Percentiles rank a stretch among this genome's conserved stretches.
These are phyloP conservation scores for Botrytis deweyae DNA, from an alignment of 2,329 filamentous ascomycete species.

Conservation along the genomic window DNA sequence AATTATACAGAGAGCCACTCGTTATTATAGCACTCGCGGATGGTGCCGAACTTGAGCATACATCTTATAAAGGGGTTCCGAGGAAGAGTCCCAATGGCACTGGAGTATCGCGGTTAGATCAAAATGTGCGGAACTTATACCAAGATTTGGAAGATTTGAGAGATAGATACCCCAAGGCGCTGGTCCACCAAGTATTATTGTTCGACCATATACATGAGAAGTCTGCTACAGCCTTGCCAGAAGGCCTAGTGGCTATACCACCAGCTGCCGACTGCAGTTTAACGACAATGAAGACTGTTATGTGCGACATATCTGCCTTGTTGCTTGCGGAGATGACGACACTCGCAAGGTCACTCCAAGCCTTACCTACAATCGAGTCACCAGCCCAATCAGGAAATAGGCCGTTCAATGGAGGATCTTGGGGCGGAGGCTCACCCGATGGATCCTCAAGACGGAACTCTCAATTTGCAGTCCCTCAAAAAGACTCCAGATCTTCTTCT, in stretches of 20 bases:
- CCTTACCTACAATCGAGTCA: constrained; percentile 73
- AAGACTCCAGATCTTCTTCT: constrained; percentile 53
- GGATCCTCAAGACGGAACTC: constrained; percentile 53
- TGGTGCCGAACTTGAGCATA: constrained; percentile 63
- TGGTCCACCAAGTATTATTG: constrained; percentile 75
- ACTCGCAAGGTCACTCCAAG: constrained; percentile 71
- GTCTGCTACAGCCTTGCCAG: constrained; percentile 55
- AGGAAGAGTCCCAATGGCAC: constrained; percentile 53
- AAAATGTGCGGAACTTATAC: constrained; percentile 58
- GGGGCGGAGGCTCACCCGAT: constrained; percentile 46
- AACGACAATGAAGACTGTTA: constrained; percentile 77
- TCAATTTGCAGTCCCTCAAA: constrained; percentile 48
- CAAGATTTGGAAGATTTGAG: constrained; percentile 70
- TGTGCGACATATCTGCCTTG: constrained; percentile 75
- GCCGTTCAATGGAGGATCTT: constrained; percentile 46
- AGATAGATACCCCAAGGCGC: constrained; percentile 71
- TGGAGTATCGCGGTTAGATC: constrained; percentile 49
- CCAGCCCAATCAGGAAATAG: constrained; percentile 55
- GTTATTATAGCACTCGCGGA: constrained; percentile 84
- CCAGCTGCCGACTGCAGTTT: constrained; percentile 65
- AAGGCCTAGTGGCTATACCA: constrained; percentile 71
- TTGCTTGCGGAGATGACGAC: constrained; percentile 74
- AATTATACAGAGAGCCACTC: constrained; percentile 82
- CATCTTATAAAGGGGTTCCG: constrained; percentile 55
- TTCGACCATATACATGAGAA: constrained; percentile 66